These are phyloP conservation scores for Exidia glandulosa DNA, from an alignment of 768 basidiomycete genomes.

Conservation along the genomic window DNA sequence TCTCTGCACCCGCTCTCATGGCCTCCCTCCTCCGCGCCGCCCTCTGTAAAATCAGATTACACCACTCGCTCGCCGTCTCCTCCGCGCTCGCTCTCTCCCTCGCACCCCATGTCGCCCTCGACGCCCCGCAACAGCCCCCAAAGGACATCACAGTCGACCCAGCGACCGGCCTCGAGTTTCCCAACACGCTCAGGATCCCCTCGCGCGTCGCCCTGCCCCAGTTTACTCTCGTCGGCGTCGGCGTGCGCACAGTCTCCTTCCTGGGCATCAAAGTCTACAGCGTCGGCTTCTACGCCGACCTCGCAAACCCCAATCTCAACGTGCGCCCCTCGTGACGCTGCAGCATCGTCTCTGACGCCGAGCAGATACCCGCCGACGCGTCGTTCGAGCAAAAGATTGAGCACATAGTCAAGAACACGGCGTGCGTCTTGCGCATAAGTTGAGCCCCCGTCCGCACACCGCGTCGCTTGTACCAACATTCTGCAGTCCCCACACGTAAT, in stretches of 20 bases:
- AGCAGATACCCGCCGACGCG: constrained; percentile 44
- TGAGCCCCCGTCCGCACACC: not conserved
- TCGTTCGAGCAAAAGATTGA: constrained; percentile 59
- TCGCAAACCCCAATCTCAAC: constrained; percentile 35
- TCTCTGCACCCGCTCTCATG: not conserved
- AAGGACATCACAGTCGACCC: constrained; percentile 43
- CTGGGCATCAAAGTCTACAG: constrained; percentile 82
- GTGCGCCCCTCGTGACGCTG: not conserved
- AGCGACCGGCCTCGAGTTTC: constrained; percentile 65
- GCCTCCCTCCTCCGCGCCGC: not conserved
- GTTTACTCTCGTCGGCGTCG: constrained; percentile 68
- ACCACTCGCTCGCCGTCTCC: not conserved
- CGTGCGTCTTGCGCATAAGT: constrained; percentile 71
- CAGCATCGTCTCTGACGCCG: constrained; percentile 23
- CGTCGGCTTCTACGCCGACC: constrained; percentile 81
- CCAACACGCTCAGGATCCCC: constrained; percentile 50
- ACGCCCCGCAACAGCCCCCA: constrained; percentile 21
- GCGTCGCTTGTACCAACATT: not conserved
- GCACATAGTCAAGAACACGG: constrained; percentile 52
- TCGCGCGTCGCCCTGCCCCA: constrained; percentile 50
- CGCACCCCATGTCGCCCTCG: constrained; percentile 31
- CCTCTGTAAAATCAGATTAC: not conserved
- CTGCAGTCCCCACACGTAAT: constrained; percentile 63
- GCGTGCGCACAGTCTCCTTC: constrained; percentile 84
- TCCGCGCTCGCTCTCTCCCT: constrained; percentile 22